phyloP scores from a whole-genome alignment of 768 basidiomycete species.

The Kwoniella dendrophila region DNA sequence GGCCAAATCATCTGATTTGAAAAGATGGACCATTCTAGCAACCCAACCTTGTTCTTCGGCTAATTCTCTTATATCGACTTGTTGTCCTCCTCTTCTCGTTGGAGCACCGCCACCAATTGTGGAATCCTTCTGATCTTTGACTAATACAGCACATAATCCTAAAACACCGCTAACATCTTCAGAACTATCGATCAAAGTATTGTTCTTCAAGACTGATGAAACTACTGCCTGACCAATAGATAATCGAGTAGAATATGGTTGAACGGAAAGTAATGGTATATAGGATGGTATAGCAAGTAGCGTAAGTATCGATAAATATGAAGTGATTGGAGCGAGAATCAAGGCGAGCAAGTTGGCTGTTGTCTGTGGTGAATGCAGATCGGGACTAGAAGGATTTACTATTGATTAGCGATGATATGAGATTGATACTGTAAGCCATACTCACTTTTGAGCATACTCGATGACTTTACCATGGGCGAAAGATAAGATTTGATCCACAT shows the following conservation, averaged over 20 bases:
- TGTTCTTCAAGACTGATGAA: slow-evolving; percentile 92
- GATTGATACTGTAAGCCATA: slow-evolving; percentile 5
- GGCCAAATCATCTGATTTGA: slow-evolving; percentile 80
- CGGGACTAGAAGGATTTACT: slow-evolving; percentile 64
- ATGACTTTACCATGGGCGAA: slow-evolving; percentile 85
- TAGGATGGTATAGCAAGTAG: slow-evolving; percentile 95
- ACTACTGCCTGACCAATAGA: slow-evolving; percentile 94
- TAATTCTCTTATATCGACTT: slow-evolving; percentile 77
- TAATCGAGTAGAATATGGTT: slow-evolving; percentile 85
- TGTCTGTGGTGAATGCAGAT: slow-evolving; percentile 84
- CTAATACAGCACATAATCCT: slow-evolving; percentile 87
- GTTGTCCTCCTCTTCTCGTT: slow-evolving; percentile 52
- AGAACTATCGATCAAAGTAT: slow-evolving; percentile 87
- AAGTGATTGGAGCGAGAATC: slow-evolving; percentile 90
- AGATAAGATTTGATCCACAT: slow-evolving; percentile 90
- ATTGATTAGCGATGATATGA: not conserved
- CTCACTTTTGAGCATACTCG: slow-evolving; percentile 78
- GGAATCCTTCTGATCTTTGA: slow-evolving; percentile 67
- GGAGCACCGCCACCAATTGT: slow-evolving; percentile 62
- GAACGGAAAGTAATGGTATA: slow-evolving; percentile 74
- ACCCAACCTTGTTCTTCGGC: slow-evolving; percentile 99
- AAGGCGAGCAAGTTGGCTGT: slow-evolving; percentile 86
- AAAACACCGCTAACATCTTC: slow-evolving; percentile 94
- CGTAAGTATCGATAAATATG: slow-evolving; percentile 93
- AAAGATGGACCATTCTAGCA: slow-evolving; percentile 95